These are phyloP conservation scores for Dispira simplex DNA, from an alignment of 192 early-diverging fungal genomes.

Conservation along the genomic window DNA sequence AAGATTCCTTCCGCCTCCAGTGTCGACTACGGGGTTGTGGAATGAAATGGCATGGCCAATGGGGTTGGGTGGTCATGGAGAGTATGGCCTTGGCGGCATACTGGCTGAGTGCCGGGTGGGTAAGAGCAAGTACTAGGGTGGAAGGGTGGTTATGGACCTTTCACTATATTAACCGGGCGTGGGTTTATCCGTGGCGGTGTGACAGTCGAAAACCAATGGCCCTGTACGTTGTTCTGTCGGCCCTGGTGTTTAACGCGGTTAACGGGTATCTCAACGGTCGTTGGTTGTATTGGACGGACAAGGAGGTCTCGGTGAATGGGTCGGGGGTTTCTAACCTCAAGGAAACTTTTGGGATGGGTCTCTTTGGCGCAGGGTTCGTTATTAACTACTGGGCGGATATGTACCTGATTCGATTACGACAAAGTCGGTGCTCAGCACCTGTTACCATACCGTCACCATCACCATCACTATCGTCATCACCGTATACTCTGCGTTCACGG, in stretches of 20 bases:
- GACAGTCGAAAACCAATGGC: slow-evolving; percentile 26
- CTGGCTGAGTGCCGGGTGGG: neutral
- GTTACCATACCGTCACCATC: too few species aligned
- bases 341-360: neutral
- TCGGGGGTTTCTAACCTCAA: neutral
- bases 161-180: slow-evolving; percentile 25
- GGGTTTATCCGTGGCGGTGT: slow-evolving; percentile 24
- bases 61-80: slow-evolving; percentile 12
- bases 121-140: neutral
- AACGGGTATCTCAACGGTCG: slow-evolving; percentile 30
- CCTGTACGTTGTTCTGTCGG: slow-evolving; percentile 19
- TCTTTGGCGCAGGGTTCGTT: neutral
- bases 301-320: neutral
- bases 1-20: neutral
- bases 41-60: neutral
- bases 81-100: slow-evolving; percentile 1
- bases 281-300: slow-evolving; percentile 15
- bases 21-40: neutral
- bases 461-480: neutral
- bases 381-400: neutral
- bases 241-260: slow-evolving; percentile 21
- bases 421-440: too few species aligned
- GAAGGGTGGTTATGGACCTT: neutral
- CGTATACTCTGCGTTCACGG: neutral
- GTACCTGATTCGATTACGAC: slow-evolving; percentile 15